phyloP scores from a whole-genome alignment of 2,329 filamentous ascomycete species.

The Bipolaris oryzae region DNA sequence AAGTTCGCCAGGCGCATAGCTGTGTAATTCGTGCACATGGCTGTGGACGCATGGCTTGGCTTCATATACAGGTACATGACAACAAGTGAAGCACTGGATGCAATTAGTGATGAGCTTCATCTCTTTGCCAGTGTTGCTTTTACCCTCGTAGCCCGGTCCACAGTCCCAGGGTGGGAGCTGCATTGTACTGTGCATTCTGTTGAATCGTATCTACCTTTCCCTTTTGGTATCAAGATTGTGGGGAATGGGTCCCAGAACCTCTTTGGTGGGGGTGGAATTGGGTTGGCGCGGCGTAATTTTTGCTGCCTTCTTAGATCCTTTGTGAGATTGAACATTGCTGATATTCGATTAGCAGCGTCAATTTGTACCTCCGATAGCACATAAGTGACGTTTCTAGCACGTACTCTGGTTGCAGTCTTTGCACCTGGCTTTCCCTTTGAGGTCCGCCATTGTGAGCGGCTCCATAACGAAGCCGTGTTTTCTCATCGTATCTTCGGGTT shows the following conservation, averaged over 20 bases:
- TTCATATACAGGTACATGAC: constrained; percentile 7
- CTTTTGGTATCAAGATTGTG: not conserved
- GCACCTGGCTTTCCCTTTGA: constrained; percentile 20
- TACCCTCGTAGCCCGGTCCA: not conserved
- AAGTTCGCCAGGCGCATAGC: constrained; percentile 15
- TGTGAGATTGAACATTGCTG: constrained; percentile 6
- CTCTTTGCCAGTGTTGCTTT: not conserved
- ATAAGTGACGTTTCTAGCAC: not conserved
- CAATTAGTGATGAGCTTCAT: not conserved
- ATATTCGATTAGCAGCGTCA: not conserved
- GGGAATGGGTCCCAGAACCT: not conserved
- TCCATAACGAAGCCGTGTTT: constrained; percentile 18
- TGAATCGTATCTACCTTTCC: not conserved
- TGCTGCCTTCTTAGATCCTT: not conserved
- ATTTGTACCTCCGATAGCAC: no score
- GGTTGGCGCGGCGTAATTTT: not conserved
- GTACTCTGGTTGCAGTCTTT: constrained; percentile 19
- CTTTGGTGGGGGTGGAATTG: not conserved
- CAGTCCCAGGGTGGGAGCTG: not conserved
- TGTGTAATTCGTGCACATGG: constrained; percentile 7
- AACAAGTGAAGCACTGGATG: constrained; percentile 19
- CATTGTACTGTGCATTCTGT: not conserved
- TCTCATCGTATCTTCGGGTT: not conserved
- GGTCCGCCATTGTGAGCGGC: constrained; percentile 15
- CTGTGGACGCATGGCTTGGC: constrained; percentile 16